Base-by-base conservation (phyloP, 2,329 filamentous ascomycete species). In the Saccharata proteae region DNA sequence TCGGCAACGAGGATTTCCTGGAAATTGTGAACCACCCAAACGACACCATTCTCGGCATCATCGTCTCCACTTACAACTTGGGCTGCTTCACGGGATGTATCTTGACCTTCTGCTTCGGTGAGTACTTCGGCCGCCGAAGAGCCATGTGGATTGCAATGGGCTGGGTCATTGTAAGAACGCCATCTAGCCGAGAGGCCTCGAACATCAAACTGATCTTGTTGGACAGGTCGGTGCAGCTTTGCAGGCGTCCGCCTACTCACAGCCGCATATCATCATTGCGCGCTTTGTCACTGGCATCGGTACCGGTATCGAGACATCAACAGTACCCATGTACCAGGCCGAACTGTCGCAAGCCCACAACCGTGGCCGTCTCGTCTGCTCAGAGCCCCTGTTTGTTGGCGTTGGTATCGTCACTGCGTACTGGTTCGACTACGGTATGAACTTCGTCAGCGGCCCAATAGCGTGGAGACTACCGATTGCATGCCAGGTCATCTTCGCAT, bases 281-380 rank as follows among this genome's bases (percentile, higher is more conserved):
- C 61, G 65, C 37, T 57, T 59, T 26, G 57, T 69, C 30, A 68
- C 65, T n/a, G 65, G 65, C 37, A 48, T 69, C 21, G 66, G 65
- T 3, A 69, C 68, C 38, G 65, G 65, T 21, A 66, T 69, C 48
- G 68, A 69, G 46, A 68, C 63, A 4, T 62, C 61, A 1, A 68
- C 65, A 3, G 65, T 67, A 14, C 65, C 64, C 6, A 65, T 62
- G n/a, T 69, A 65, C 43, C 63, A 67, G 49, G 62, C 63, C 3
- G 64, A 68, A 45, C 62, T 61, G 43, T 64, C 60, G n/a, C 57
- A 58, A 33, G 64, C 69, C 8, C 61, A 64, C 46, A 73, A 72
- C 50, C 63, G 71, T 41, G 71, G 71, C 40, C 62, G 71, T 29
- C 54, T 74, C 35, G 73, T 74, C 41, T 73, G 69, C 49, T 67